Evolutionary conservation across 2,329 filamentous ascomycete species (phyloP).

Genomic region (Ceratocystis harringtonii): DNA sequence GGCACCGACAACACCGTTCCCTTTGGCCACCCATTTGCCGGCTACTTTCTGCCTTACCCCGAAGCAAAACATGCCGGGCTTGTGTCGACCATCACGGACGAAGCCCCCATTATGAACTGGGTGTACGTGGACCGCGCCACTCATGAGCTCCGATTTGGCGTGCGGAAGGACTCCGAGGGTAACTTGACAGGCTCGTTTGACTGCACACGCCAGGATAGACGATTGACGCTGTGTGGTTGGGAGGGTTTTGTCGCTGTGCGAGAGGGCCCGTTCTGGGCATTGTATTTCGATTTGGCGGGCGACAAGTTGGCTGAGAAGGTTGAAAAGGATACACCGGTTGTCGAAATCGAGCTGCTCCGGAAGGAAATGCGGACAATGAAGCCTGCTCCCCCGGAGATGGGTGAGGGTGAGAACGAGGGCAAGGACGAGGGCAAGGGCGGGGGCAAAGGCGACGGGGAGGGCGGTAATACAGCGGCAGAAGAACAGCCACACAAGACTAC

Average conservation of each 20-base stretch:
- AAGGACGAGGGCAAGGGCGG: too few relatives aligned
- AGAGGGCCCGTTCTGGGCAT: constrained; percentile 30
- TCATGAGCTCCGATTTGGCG: constrained; percentile 33
- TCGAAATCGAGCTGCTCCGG: constrained; percentile 40
- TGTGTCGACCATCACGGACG: constrained; percentile 34
- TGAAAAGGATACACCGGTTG: constrained; percentile 32
- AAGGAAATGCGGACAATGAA: constrained; percentile 26
- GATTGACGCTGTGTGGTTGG: constrained; percentile 35
- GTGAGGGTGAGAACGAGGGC: not conserved
- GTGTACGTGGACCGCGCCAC: constrained; percentile 33
- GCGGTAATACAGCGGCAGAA: not conserved
- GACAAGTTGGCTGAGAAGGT: constrained; percentile 32
- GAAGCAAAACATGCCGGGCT: constrained; percentile 33
- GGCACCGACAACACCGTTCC: constrained; percentile 21
- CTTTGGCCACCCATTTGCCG: constrained; percentile 37
- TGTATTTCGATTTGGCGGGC: constrained; percentile 35
- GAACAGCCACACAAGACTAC: not conserved
- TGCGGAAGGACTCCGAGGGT: constrained; percentile 29
- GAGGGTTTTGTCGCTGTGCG: constrained; percentile 36
- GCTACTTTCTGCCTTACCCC: constrained; percentile 43
- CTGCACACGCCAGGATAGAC: constrained; percentile 36
- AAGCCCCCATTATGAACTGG: constrained; percentile 37
- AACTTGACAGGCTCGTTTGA: constrained; percentile 35
- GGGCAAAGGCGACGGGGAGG: not conserved
- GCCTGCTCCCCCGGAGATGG: constrained; percentile 12